These are phyloP conservation scores for Oryza officinalis DNA, from an alignment of 176 grass and related monocot genomes.

Conservation along the genomic window DNA sequence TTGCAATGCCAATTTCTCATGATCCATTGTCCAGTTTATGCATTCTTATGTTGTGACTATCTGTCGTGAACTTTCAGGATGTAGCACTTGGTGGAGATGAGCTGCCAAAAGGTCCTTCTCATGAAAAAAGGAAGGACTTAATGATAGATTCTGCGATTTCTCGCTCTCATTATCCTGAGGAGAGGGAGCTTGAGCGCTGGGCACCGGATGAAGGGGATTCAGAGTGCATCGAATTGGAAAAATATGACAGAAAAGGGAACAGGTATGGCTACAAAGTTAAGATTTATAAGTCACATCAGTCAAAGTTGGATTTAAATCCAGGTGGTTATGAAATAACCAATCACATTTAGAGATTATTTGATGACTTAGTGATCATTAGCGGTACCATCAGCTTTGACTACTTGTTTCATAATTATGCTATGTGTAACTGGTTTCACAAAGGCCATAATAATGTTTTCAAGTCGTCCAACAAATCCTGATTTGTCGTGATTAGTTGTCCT, in stretches of 20 bases:
- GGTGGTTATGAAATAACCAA: neutral
- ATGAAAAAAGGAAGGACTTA: constrained; percentile 89
- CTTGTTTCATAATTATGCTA: constrained; percentile 8
- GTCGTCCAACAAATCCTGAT: no score
- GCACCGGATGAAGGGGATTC: constrained; percentile 83
- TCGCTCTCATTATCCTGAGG: constrained; percentile 68
- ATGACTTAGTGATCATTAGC: neutral
- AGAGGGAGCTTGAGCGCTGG: constrained; percentile 92
- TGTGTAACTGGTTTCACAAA: constrained; percentile 8
- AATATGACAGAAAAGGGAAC: constrained; percentile 66
- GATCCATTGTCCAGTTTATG: neutral
- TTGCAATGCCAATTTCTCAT: neutral
- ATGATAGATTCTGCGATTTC: constrained; percentile 97
- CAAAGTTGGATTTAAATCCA: neutral
- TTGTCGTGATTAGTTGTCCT: no score
- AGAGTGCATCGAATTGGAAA: constrained; percentile 92
- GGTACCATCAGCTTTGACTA: neutral
- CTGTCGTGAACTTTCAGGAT: constrained; percentile 63
- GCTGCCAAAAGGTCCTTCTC: constrained; percentile 57
- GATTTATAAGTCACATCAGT: constrained; percentile 1
- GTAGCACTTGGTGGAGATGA: constrained; percentile 70
- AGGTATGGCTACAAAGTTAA: constrained; percentile 49
- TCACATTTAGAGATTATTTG: neutral
- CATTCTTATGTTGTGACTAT: constrained; percentile 7
- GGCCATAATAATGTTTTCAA: neutral